A percentile compares a stretch with the other conserved stretches of the same genome.
phyloP scores from a whole-genome alignment of 2,329 filamentous ascomycete genomes.

The Beauveria scarabaeidicola region DNA sequence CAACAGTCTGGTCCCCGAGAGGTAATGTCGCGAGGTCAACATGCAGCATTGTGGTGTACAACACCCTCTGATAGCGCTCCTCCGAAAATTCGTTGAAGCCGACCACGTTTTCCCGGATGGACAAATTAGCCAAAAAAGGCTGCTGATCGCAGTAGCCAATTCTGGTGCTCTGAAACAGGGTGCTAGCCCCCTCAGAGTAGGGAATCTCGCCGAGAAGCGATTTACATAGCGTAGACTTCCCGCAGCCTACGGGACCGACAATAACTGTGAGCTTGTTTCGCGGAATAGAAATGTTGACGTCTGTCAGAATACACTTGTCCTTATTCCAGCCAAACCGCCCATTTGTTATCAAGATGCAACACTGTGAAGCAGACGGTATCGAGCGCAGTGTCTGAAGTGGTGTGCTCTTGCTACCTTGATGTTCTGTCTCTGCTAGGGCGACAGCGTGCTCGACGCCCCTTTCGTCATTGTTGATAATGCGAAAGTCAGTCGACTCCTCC shows the following conservation, averaged over 20 bases:
- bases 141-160: slow-evolving; percentile 20
- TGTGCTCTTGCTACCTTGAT: background rate
- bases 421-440: background rate
- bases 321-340: slow-evolving; percentile 26
- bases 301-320: slow-evolving; percentile 19
- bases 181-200: slow-evolving; percentile 5
- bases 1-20: slow-evolving; percentile 21
- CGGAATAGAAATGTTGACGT: slow-evolving; percentile 26
- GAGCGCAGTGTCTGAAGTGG: background rate
- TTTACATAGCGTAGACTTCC: slow-evolving; percentile 33
- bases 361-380: too few relatives aligned
- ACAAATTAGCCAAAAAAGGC: slow-evolving; percentile 16
- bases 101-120: slow-evolving; percentile 19
- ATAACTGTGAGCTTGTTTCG: slow-evolving; percentile 26
- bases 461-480: background rate
- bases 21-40: slow-evolving; percentile 17
- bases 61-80: slow-evolving; percentile 15
- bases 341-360: background rate
- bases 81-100: slow-evolving; percentile 15
- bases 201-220: slow-evolving; percentile 20
- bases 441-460: background rate
- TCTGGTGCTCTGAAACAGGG: background rate
- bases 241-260: slow-evolving; percentile 30
- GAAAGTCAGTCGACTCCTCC: background rate
- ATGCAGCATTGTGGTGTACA: slow-evolving; percentile 16